Conservation (phyloP, 805 yeast genomes). For the Metschnikowia peoriensis region DNA sequence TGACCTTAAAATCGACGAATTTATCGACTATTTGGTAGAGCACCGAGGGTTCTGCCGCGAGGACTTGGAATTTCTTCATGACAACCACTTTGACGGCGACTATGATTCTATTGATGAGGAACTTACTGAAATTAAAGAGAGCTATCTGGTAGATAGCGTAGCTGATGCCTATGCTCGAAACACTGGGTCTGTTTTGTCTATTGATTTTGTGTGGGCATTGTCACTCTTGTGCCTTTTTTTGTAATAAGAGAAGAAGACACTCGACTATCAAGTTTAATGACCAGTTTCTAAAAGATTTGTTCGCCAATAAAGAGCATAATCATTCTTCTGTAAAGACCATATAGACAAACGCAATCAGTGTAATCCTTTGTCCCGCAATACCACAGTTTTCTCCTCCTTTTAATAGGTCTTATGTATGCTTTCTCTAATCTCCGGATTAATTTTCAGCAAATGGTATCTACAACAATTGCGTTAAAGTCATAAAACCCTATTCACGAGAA, state of each 20-base stretch:
- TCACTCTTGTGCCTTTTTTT: background rate
- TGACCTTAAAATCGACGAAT: conserved; percentile 28
- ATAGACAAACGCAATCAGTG: too few relatives aligned
- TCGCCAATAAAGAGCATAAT: background rate
- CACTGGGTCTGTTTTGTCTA: background rate
- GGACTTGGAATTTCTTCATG: conserved; percentile 29
- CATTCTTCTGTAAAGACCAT: too few relatives aligned
- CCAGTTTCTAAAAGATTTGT: background rate
- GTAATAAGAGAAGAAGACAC: background rate
- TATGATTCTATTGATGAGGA: conserved; percentile 38
- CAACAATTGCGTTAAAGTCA: too few relatives aligned
- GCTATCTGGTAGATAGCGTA: background rate
- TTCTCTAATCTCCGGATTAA: too few relatives aligned
- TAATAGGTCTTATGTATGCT: too few relatives aligned
- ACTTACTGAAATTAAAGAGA: conserved; percentile 26
- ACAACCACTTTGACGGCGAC: conserved; percentile 33
- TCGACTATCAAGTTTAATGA: background rate
- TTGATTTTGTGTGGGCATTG: background rate
- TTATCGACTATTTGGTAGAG: conserved; percentile 29
- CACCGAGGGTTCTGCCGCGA: conserved; percentile 25
- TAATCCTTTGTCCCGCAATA: too few relatives aligned
- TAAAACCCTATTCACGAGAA: too few relatives aligned
- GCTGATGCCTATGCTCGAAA: background rate
- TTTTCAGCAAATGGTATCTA: too few relatives aligned
- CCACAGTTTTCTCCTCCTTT: background rate